These are phyloP conservation scores for Trichocladium uniseriatum DNA, from an alignment of 495 filamentous ascomycete genomes.

Conservation along the genomic window DNA sequence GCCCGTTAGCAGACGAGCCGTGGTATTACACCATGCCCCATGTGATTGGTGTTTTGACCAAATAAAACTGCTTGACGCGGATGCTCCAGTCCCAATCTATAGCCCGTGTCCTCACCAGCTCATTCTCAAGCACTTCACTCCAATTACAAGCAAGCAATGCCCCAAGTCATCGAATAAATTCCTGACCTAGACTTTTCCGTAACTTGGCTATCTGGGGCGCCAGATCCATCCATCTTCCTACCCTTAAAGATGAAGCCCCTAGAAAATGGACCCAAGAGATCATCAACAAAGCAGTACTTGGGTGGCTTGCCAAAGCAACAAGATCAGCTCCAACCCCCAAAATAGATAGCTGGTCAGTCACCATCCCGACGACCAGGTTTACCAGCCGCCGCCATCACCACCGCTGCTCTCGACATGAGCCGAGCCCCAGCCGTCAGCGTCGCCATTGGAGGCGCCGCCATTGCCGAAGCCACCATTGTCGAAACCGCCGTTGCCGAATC, in stretches of 20 bases:
- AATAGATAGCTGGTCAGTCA: not conserved
- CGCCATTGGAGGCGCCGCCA: slow-evolving; percentile 1
- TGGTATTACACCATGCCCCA: slow-evolving; percentile 46
- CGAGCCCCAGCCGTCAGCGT: slow-evolving; percentile 4
- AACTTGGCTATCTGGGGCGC: not conserved
- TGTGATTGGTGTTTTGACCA: slow-evolving; percentile 21
- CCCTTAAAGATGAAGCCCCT: not conserved
- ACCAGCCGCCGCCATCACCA: slow-evolving; percentile 18
- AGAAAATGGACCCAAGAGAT: slow-evolving; percentile 3
- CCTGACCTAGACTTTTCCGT: not conserved
- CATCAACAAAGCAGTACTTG: not conserved
- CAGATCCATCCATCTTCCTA: not conserved
- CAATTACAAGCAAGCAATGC: too few relatives aligned
- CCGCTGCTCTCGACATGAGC: not conserved
- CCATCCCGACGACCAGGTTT: not conserved
- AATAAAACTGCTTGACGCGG: slow-evolving; percentile 2
- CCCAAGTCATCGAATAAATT: not conserved
- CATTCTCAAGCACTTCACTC: too few relatives aligned
- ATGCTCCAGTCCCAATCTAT: not conserved
- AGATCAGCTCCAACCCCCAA: not conserved
- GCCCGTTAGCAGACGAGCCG: slow-evolving; percentile 33
- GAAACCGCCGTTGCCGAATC: not conserved
- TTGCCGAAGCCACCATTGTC: not conserved
- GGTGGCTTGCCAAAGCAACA: not conserved
- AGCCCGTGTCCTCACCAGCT: too few relatives aligned